phyloP scores from a whole-genome alignment of 257 asterid genomes.

The Petunia axillaris region DNA sequence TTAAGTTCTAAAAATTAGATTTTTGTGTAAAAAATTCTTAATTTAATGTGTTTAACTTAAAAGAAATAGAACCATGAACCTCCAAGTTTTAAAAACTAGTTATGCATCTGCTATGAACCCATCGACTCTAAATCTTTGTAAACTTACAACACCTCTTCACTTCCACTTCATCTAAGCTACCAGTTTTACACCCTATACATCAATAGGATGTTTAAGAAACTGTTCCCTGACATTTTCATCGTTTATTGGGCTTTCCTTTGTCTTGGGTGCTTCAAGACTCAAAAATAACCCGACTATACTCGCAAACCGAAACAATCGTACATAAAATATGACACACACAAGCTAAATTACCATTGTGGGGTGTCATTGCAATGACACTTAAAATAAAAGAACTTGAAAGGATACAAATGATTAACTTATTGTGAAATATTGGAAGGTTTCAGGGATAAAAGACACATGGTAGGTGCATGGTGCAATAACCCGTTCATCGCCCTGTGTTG shows the following conservation, averaged over 20 bases:
- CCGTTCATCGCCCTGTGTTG: neutral
- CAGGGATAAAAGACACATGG: slow-evolving; percentile 9
- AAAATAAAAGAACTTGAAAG: slow-evolving; percentile 32
- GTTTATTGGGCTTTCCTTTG: neutral
- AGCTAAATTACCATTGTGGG: slow-evolving; percentile 35
- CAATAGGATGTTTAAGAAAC: neutral
- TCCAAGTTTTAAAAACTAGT: no score
- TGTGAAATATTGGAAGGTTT: slow-evolving; percentile 10
- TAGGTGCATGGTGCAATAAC: slow-evolving; percentile 24
- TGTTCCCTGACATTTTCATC: neutral
- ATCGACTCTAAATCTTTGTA: neutral
- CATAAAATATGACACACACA: neutral
- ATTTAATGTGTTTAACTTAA: no score
- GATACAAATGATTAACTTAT: neutral
- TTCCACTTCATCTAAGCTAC: neutral
- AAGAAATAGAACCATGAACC: no score
- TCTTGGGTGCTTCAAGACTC: neutral
- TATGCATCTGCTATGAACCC: neutral
- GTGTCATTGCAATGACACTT: slow-evolving; percentile 34
- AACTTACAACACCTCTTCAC: neutral
- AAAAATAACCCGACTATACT: neutral
- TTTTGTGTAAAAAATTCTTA: no score
- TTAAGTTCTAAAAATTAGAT: no score
- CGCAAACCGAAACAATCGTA: neutral
- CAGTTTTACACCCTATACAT: neutral